Conservation (phyloP, 202 grass and related monocot genomes). For the Carex arenaria region DNA sequence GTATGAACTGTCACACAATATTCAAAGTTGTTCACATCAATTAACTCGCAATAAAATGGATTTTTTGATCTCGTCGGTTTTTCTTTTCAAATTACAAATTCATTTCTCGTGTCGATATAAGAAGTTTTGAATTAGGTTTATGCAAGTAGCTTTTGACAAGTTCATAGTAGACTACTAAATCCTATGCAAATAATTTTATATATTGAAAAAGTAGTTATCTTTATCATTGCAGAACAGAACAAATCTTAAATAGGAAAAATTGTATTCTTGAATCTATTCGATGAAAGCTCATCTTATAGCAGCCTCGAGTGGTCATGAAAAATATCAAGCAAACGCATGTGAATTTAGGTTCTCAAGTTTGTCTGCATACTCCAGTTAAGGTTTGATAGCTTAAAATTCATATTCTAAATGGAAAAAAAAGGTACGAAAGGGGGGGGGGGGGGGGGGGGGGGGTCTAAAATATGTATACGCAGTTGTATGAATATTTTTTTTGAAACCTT, state of each 20-base stretch:
- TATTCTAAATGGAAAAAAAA: not conserved
- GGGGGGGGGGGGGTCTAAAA: no score
- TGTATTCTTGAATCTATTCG: not conserved
- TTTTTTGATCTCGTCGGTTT: not conserved
- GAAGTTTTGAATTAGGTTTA: not conserved
- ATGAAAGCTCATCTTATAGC: not conserved
- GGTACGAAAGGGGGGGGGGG: no score
- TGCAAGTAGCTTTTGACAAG: not conserved
- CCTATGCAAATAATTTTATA: no score
- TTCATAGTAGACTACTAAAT: no score
- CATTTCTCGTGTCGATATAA: not conserved
- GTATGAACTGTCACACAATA: not conserved
- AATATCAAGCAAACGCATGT: not conserved
- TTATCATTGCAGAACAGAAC: no score
- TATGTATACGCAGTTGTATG: no score
- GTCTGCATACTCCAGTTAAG: not conserved
- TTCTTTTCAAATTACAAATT: not conserved
- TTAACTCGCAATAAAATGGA: not conserved
- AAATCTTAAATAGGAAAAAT: not conserved
- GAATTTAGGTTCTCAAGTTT: not conserved
- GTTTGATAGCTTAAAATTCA: not conserved
- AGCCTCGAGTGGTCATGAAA: not conserved
- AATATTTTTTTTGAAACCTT: no score
- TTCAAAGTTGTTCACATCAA: not conserved
- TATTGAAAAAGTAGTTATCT: not conserved